Evolutionary conservation across 495 filamentous ascomycete genomes (phyloP).

Genomic region (Sphaerosporella brunnea): DNA sequence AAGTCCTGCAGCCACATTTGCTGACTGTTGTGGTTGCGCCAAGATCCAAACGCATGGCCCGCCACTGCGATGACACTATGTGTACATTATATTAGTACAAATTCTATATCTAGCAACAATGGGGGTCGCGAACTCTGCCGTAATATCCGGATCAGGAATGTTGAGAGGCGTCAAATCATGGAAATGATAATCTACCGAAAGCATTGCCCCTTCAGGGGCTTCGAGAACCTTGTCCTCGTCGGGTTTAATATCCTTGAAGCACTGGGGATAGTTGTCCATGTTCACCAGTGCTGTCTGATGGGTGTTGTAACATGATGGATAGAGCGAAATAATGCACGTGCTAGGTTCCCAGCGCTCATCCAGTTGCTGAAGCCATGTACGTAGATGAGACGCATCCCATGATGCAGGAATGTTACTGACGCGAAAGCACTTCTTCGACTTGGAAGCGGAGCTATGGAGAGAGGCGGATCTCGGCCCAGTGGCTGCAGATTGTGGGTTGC

Average conservation of each 20-base stretch:
- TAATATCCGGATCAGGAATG: conserved; percentile 2
- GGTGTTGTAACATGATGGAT: not conserved
- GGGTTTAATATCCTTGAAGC: not conserved
- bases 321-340: not conserved
- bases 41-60: conserved; percentile 3
- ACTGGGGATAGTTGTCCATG: not conserved
- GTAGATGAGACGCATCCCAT: conserved; percentile 2
- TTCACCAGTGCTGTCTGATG: not conserved
- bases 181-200: conserved; percentile 6
- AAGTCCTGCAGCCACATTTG: conserved; percentile 9
- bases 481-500: not conserved
- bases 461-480: not conserved
- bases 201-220: not conserved
- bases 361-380: not conserved
- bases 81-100: not conserved
- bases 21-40: not conserved
- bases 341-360: not conserved
- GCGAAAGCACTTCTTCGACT: conserved; percentile 3
- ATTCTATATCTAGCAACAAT: not conserved
- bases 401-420: not conserved
- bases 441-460: not conserved
- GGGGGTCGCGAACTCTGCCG: conserved; percentile 3
- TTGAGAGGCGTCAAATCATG: conserved; percentile 8
- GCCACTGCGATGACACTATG: conserved; percentile 3
- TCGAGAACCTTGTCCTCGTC: not conserved